A percentile compares a stretch with the other conserved stretches of the same genome.
Conservation (phyloP, 2,329 filamentous ascomycete genomes). For the Metarhizium guizhouense region DNA sequence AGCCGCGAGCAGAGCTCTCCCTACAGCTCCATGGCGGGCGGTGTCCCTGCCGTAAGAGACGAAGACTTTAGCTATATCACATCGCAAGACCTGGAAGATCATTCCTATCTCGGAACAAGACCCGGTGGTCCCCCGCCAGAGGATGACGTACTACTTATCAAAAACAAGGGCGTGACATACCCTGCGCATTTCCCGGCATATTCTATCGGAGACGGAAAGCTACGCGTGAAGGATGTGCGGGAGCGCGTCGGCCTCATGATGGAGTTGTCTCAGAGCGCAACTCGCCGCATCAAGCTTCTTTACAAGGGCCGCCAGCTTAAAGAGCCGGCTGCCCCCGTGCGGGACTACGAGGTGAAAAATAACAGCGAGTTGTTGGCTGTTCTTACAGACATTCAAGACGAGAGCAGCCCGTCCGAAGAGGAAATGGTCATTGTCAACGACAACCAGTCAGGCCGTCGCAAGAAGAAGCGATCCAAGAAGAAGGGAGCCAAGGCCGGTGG, state of each 20-base stretch:
- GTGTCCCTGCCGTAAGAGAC: slow-evolving; percentile 57
- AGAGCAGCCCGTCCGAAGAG: slow-evolving; percentile 30
- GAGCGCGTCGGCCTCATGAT: slow-evolving; percentile 60
- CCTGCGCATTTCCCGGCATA: slow-evolving; percentile 66
- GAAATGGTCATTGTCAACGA: slow-evolving; percentile 32
- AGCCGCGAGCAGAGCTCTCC: slow-evolving; percentile 40
- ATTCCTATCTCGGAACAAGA: slow-evolving; percentile 14
- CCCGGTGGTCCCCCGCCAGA: slow-evolving; percentile 29
- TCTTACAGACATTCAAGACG: slow-evolving; percentile 28
- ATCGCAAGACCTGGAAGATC: slow-evolving; percentile 57
- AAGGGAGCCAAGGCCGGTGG: slow-evolving; percentile 30
- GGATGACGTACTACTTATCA: slow-evolving; percentile 64
- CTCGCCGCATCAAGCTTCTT: slow-evolving; percentile 52
- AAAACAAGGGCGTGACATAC: slow-evolving; percentile 56
- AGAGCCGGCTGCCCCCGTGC: slow-evolving; percentile 47
- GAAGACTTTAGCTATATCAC: slow-evolving; percentile 78
- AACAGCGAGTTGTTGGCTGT: slow-evolving; percentile 48
- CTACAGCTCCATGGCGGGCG: slow-evolving; percentile 38
- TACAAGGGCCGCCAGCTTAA: slow-evolving; percentile 68
- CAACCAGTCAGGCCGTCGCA: slow-evolving; percentile 27
- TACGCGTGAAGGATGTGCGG: slow-evolving; percentile 57
- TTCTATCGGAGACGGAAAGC: slow-evolving; percentile 64
- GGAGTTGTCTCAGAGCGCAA: slow-evolving; percentile 45
- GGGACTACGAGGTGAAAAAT: slow-evolving; percentile 54
- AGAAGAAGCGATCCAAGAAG: slow-evolving; percentile 33